Evolutionary conservation across 1,139 yeast genomes (phyloP).

Genomic region (Kodamaea suecica): DNA sequence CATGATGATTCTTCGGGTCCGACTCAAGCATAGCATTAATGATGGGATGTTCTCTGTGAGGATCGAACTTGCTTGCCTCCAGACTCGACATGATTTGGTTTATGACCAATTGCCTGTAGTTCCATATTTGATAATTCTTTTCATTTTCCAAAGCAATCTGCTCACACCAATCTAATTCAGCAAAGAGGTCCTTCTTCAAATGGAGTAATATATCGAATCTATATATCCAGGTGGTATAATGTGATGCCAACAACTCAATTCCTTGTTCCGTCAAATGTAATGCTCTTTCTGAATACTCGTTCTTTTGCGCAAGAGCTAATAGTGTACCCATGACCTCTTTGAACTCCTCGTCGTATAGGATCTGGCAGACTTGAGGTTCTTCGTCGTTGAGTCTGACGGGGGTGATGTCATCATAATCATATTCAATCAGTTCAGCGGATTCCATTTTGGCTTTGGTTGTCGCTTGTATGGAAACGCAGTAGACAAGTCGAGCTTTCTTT

Average conservation of each 20-base stretch:
- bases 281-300: constrained; percentile 73
- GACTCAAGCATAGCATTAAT: constrained; percentile 64
- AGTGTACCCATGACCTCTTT: constrained; percentile 56
- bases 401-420: constrained; percentile 34
- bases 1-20: constrained; percentile 91
- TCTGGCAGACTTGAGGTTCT: constrained; percentile 63
- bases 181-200: constrained; percentile 30
- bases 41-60: constrained; percentile 60
- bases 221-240: constrained; percentile 88
- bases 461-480: no score
- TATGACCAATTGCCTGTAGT: constrained; percentile 68
- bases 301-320: constrained; percentile 54
- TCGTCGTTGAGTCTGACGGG: constrained; percentile 45
- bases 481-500: no score
- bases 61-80: constrained; percentile 28
- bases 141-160: constrained; percentile 69
- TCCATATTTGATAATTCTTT: constrained; percentile 96
- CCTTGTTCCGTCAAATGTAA: constrained; percentile 60
- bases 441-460: no score
- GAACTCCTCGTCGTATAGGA: constrained; percentile 75
- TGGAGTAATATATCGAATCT: constrained; percentile 54
- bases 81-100: constrained; percentile 30
- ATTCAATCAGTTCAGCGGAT: no score
- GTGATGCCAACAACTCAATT: constrained; percentile 76
- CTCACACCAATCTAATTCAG: constrained; percentile 62